Evolutionary conservation across 768 basidiomycete species (phyloP).

Genomic region (Lactifluus echinatus): DNA sequence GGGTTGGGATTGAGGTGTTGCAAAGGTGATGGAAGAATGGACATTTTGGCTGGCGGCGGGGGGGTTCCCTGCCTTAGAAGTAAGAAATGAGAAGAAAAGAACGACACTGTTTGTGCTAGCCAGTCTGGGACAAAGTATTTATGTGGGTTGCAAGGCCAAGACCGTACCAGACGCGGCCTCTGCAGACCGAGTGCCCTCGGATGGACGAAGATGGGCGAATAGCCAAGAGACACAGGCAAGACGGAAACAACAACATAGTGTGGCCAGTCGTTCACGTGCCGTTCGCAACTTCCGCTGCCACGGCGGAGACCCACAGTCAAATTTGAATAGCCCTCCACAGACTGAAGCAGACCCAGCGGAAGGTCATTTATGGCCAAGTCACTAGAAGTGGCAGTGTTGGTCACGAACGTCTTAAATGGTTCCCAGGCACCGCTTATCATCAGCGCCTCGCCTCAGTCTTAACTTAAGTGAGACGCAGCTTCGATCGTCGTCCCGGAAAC

Average conservation of each 20-base stretch:
- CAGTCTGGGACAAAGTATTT: not conserved
- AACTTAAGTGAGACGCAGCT: not conserved
- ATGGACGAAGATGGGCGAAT: not conserved
- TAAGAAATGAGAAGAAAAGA: not conserved
- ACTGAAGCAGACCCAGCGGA: not conserved
- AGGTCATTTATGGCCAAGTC: not conserved
- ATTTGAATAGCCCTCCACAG: too few relatives aligned
- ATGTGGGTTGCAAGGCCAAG: not conserved
- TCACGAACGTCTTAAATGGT: not conserved
- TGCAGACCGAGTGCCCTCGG: not conserved
- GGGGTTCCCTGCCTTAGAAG: not conserved
- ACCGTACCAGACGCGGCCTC: constrained; percentile 8
- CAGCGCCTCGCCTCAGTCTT: too few relatives aligned
- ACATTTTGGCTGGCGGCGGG: not conserved
- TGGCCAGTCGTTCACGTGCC: not conserved
- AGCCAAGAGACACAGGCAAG: not conserved
- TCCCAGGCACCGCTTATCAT: not conserved
- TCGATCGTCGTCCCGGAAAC: not conserved
- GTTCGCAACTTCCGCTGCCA: not conserved
- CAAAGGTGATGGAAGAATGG: not conserved
- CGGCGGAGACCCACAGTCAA: too few relatives aligned
- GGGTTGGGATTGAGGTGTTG: constrained; percentile 28
- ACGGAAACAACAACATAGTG: not conserved
- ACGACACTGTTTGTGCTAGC: not conserved
- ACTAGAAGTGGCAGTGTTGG: not conserved